Evolutionary conservation across 2,329 filamentous ascomycete species (phyloP).

Genomic region (Cladosporium sp.): DNA sequence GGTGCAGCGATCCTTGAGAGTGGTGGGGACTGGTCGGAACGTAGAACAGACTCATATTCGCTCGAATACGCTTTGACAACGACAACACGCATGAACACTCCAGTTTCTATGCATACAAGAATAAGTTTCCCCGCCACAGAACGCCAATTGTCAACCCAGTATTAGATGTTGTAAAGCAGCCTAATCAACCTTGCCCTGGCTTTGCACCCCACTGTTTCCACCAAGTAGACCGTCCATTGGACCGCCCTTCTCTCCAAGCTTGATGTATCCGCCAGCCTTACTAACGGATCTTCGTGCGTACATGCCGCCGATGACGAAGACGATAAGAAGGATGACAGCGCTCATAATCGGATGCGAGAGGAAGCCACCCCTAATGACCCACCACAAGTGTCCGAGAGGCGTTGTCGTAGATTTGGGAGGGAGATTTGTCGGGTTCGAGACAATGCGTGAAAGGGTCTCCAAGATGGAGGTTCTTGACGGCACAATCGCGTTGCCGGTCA

Average conservation of each 20-base stretch:
- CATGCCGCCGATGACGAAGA: constrained; percentile 30
- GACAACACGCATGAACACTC: not conserved
- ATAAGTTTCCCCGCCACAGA: not conserved
- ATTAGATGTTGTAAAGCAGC: constrained; percentile 6
- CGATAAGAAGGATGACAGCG: constrained; percentile 51
- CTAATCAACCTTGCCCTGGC: constrained; percentile 25
- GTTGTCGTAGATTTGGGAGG: constrained; percentile 72
- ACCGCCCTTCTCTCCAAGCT: constrained; percentile 47
- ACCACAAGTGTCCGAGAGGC: constrained; percentile 63
- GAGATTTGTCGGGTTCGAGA: constrained; percentile 63
- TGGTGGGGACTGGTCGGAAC: not conserved
- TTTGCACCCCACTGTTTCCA: constrained; percentile 39
- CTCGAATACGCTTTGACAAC: constrained; percentile 3
- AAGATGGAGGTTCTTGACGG: constrained; percentile 85
- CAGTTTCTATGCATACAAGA: constrained; percentile 9
- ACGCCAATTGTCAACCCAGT: constrained; percentile 7
- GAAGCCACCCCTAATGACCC: constrained; percentile 35
- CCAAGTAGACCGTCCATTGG: constrained; percentile 63
- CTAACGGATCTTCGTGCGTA: constrained; percentile 29
- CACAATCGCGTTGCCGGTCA: constrained; percentile 82
- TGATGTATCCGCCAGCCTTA: constrained; percentile 28
- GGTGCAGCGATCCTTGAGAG: constrained; percentile 22
- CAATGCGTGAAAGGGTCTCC: constrained; percentile 71
- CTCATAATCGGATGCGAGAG: constrained; percentile 41
- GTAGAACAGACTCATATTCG: constrained; percentile 2